Evolutionary conservation across 495 filamentous ascomycete species (phyloP), one percentile per base, ranked within the genome.

Genomic region (Lindgomyces ingoldianus): DNA sequence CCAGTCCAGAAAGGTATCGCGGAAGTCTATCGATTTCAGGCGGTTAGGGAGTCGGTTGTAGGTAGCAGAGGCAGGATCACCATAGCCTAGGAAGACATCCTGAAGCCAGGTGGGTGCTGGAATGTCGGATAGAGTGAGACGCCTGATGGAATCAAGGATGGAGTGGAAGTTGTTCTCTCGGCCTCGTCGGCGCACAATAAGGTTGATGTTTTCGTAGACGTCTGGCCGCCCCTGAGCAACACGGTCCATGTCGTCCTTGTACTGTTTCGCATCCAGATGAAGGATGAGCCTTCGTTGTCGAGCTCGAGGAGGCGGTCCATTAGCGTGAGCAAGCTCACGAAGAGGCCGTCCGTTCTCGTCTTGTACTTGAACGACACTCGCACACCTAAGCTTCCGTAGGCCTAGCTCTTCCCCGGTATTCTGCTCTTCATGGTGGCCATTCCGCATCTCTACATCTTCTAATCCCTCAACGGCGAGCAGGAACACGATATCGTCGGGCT

Each of bases 101-200:
- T 96, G 91, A 29, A 99, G 79, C 94, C 94, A 99, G 12, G 88
- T 83, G 2, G 95, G 91, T 42, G 96, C 83, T 8, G 90, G 87
- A 24, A 95, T 85, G 62, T 96, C 89, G 1, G 92, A 91, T 26
- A 96, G 81, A 3, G 91, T 87, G 25, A 99, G 83, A 50, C 86
- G 89, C 70, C 87, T 87, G 72, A 99, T 94, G 0, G 92, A 96
- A 62, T 96, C 89, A 18, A 99, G 80, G 19, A 98, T 87, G 10
- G 92, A 87, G 70, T 91, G 97, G 83, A 97, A 99, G 74, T 98
- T 99, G 73, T 99, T 99, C 73, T 98, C 95, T 47, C 92, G 81
- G 18, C 89, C 87, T 73, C 86, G 89, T 56, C 94, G 84, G 33
- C 93, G 89, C 27, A 96, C 81, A 51, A 99, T 74, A 3, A 97